Evolutionary conservation across 2,329 filamentous ascomycete species (phyloP).

Genomic region (Diaporthe humulicola): DNA sequence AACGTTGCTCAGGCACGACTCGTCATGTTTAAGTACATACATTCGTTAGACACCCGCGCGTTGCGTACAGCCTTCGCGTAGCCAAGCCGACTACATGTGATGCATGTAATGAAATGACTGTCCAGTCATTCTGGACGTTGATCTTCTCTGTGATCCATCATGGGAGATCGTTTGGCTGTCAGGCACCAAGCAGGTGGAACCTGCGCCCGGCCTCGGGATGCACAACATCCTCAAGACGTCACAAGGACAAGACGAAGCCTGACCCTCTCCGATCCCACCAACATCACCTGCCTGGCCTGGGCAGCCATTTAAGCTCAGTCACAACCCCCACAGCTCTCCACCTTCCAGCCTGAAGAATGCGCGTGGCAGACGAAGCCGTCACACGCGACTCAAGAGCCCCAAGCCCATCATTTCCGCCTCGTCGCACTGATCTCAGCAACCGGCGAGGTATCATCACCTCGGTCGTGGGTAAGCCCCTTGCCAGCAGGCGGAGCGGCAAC

Average conservation of each 20-base stretch:
- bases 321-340: constrained; percentile 2
- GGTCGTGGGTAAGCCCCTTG: neutral
- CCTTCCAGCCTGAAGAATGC: neutral
- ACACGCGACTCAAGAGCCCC: constrained; percentile 8
- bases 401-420: neutral
- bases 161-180: neutral
- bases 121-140: neutral
- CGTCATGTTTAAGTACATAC: no score
- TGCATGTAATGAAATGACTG: neutral
- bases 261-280: neutral
- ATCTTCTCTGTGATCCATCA: neutral
- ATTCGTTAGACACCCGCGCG: no score
- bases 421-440: neutral
- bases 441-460: neutral
- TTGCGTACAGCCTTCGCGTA: no score
- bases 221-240: neutral
- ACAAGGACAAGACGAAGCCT: neutral
- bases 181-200: neutral
- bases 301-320: constrained; percentile 4
- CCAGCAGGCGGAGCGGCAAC: constrained; percentile 2
- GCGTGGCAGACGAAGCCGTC: neutral
- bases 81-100: neutral
- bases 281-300: neutral
- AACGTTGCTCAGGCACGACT: neutral
- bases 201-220: neutral